A percentile compares a stretch with the other conserved stretches of the same genome.
Conservation (phyloP, 2,329 filamentous ascomycete species). For the Raffaelea albimanens region DNA sequence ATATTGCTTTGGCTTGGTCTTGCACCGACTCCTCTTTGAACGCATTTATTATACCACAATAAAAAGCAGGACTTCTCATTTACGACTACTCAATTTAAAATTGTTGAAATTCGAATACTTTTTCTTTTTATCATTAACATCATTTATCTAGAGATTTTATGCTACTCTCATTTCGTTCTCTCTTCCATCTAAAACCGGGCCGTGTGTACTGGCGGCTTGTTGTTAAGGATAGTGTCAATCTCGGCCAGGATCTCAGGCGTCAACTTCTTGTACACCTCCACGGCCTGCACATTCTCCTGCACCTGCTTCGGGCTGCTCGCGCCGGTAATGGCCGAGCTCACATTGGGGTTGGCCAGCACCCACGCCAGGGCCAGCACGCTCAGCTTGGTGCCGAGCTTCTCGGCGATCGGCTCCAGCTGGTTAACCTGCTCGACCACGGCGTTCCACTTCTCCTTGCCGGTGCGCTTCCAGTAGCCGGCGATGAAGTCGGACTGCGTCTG, state of each 20-base stretch:
- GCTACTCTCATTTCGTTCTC: background rate
- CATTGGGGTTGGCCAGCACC: constrained; percentile 52
- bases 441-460: constrained; percentile 43
- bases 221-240: constrained; percentile 49
- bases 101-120: too few relatives aligned
- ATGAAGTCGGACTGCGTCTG: constrained; percentile 47
- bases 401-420: constrained; percentile 51
- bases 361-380: constrained; percentile 50
- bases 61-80: too few relatives aligned
- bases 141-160: background rate
- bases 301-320: constrained; percentile 50
- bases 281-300: constrained; percentile 47
- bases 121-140: too few relatives aligned
- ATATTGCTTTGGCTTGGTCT: too few relatives aligned
- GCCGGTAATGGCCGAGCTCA: constrained; percentile 53
- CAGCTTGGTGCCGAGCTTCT: constrained; percentile 50
- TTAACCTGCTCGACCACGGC: constrained; percentile 46
- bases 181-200: constrained; percentile 20
- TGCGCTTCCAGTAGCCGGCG: constrained; percentile 40
- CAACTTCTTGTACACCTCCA: constrained; percentile 43
- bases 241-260: constrained; percentile 49
- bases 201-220: constrained; percentile 41
- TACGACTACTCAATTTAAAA: too few relatives aligned
- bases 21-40: too few relatives aligned
- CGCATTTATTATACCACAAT: too few relatives aligned